phyloP scores from a whole-genome alignment of 176 grass and related monocot genomes.

The Tillandsia leiboldiana region DNA sequence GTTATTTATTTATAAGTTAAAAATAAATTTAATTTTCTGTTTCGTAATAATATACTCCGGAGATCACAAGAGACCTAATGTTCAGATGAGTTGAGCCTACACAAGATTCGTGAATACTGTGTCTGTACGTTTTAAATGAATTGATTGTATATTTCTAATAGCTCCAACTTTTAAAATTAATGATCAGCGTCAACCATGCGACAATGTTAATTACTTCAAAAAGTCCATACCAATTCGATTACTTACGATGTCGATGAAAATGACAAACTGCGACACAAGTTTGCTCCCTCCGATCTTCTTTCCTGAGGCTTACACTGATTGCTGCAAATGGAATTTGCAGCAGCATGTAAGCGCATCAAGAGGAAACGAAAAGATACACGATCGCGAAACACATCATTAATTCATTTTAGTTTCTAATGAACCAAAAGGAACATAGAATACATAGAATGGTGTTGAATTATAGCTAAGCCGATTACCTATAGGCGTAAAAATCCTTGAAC shows the following conservation, averaged over 20 bases:
- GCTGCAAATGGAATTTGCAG: conserved; percentile 14
- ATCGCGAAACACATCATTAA: neutral
- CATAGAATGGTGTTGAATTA: neutral
- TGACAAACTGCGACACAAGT: neutral
- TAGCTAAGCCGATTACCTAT: neutral
- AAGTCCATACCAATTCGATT: neutral
- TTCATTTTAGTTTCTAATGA: neutral
- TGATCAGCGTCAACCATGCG: neutral
- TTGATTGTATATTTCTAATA: too few relatives aligned
- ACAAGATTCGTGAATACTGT: too few relatives aligned
- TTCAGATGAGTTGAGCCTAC: too few relatives aligned
- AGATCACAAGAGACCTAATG: too few relatives aligned
- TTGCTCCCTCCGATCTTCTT: neutral
- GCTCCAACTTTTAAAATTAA: too few relatives aligned
- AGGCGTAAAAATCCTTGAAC: neutral
- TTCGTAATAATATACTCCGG: too few relatives aligned
- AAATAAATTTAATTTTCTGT: too few relatives aligned
- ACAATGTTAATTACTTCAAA: neutral
- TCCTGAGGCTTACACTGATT: neutral
- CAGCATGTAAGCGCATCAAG: neutral
- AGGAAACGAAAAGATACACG: neutral
- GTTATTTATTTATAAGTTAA: too few relatives aligned
- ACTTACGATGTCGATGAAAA: conserved; percentile 12
- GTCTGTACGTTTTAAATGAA: too few relatives aligned
- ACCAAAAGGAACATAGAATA: neutral